A percentile compares a stretch with the other conserved stretches of the same genome.
These are phyloP conservation scores for Plasmodium cynomolgi DNA, from an alignment of 169 alveolate genomes.

Conservation along the genomic window DNA sequence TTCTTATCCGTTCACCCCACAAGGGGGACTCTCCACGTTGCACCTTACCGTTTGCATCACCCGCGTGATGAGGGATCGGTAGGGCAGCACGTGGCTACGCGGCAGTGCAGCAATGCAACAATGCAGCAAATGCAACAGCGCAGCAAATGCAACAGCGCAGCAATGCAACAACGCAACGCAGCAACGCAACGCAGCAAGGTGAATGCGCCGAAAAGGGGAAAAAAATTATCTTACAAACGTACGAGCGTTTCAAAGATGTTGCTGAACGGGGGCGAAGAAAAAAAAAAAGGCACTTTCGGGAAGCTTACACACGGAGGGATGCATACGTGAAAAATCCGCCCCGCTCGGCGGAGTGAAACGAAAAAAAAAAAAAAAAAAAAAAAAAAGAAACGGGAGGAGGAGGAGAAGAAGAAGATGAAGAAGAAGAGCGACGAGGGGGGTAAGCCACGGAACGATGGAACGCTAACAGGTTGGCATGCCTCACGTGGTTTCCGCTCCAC, in stretches of 20 bases:
- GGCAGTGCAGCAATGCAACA: neutral
- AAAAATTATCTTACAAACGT: neutral
- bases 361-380: constrained; percentile 8
- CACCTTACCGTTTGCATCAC: neutral
- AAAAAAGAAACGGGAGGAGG: neutral
- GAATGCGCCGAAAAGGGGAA: neutral
- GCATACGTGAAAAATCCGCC: neutral
- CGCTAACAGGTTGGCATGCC: neutral
- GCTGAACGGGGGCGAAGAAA: neutral
- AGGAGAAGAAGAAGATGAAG: neutral
- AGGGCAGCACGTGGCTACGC: neutral
- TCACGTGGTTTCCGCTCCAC: neutral
- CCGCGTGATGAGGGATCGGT: neutral
- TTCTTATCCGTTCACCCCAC: neutral
- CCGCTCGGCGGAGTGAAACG: neutral
- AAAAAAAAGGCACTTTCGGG: neutral
- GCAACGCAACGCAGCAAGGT: no score
- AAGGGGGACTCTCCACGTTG: neutral
- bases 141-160: neutral
- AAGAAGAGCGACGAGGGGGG: neutral
- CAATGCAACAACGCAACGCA: neutral
- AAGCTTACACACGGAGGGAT: neutral
- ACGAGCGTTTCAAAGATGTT: neutral
- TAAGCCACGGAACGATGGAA: neutral
- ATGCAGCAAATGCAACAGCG: neutral